Percentiles rank a stretch among this genome's conserved stretches.
These are phyloP conservation scores for Eucalyptus victrix DNA, from an alignment of 345 rosid species.

Conservation along the genomic window DNA sequence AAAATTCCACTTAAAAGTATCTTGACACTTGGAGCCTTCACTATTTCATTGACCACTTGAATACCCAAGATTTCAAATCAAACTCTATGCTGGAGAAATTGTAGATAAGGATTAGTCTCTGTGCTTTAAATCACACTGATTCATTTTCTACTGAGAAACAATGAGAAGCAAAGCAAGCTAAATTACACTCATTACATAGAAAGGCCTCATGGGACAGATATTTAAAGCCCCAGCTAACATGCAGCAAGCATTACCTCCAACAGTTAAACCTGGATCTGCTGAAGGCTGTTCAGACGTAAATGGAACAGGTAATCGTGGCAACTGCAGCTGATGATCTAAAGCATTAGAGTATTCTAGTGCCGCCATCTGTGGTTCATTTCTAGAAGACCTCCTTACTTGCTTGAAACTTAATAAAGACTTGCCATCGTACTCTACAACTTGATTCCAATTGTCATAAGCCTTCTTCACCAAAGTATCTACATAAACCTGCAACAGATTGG, in stretches of 20 bases:
- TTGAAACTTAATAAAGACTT: constrained; percentile 61
- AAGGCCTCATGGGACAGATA: not conserved
- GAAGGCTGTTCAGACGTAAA: constrained; percentile 37
- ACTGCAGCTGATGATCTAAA: constrained; percentile 42
- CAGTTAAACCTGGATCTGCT: constrained; percentile 32
- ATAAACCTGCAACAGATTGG: constrained; percentile 41
- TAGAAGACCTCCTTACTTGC: constrained; percentile 48
- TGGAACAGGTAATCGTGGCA: constrained; percentile 34
- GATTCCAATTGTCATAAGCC: constrained; percentile 91
- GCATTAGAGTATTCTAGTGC: constrained; percentile 26
- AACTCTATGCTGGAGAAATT: not conserved
- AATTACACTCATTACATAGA: not conserved
- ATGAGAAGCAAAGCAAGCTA: not conserved
- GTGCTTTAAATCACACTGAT: not conserved
- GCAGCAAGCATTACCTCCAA: constrained; percentile 33
- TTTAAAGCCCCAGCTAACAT: not conserved
- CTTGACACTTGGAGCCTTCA: not conserved
- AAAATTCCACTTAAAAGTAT: not conserved
- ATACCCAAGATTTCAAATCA: not conserved
- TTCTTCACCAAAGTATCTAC: constrained; percentile 84
- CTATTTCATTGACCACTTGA: not conserved
- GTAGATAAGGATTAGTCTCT: not conserved
- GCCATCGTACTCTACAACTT: constrained; percentile 85
- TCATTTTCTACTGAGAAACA: not conserved
- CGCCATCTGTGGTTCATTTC: constrained; percentile 33